Base-by-base conservation (phyloP, 1,139 yeast genomes). In the Candida pseudoviswanathii region DNA sequence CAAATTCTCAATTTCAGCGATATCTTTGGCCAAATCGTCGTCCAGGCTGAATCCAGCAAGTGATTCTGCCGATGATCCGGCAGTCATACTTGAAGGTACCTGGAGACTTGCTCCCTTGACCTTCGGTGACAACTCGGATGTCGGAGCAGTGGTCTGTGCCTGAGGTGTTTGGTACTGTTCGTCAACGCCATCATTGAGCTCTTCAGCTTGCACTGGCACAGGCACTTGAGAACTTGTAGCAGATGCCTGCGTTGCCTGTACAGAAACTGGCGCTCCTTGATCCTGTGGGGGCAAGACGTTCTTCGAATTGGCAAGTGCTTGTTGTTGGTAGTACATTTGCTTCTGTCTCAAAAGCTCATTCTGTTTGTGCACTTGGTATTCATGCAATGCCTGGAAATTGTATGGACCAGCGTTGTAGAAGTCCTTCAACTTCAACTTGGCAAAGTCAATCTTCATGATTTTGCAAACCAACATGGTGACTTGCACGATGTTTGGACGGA, bases 401-500 rank as follows among this genome's bases (percentile, higher is more conserved):
- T 75, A 77, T 3, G 70, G 61, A 0, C 81, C 81, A 4, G 56
- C 49, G 4, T 66, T 64, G 51, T 74, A 75, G 48, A 74, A 67
- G 57, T 77, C 81, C 11, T 70, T 71, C 27, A 76, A 48, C 1
- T 58, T 61, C 26, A 66, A 51, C 3, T 61, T 57, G 3, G 55
- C 55, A 45, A 70, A 71, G 26, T 72, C 73, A 7, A 63, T 49
- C 10, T 64, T 62, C 56, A 67, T 54, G 64, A 76, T 62, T 47
- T 66, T 67, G 26, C 73, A 58, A 21, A 76, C 60, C 44, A 77
- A 61, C 63, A 69, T 70, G 22, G 75, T 57, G 0, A 76, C 75
- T 54, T 92, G 98, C 53, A 85, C 89, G 30, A 91, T 85, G 63
- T 90, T 94, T 6, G 98, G 99, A 58, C 99, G 78, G 56, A 81